phyloP scores from a whole-genome alignment of 441 rosid genomes.

The Hypseocharis bilobata region DNA sequence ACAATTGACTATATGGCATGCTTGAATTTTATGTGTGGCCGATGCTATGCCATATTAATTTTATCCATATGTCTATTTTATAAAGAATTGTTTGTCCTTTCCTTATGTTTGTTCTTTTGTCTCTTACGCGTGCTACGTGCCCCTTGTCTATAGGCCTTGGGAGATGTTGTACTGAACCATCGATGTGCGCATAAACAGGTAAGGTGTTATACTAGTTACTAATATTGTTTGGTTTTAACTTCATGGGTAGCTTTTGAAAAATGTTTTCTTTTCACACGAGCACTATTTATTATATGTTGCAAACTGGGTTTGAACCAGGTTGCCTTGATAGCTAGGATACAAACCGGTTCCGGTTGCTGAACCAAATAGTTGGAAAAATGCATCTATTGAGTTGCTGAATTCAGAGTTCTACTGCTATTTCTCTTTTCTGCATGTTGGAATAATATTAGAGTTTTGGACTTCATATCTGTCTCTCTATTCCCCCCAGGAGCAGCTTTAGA shows the following conservation, averaged over 20 bases:
- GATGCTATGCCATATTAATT: neutral
- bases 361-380: neutral
- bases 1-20: too few species aligned
- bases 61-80: neutral
- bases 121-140: constrained; percentile 2
- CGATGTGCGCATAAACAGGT: constrained; percentile 49
- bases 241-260: neutral
- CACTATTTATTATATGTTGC: neutral
- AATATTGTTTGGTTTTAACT: neutral
- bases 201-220: neutral
- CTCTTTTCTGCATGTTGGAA: neutral
- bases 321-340: neutral
- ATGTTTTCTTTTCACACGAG: neutral
- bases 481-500: neutral
- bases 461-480: neutral
- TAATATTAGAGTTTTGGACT: neutral
- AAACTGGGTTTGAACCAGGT: neutral
- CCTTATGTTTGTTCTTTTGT: neutral
- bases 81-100: constrained; percentile 6
- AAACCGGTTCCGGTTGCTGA: neutral
- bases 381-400: neutral
- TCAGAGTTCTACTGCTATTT: neutral
- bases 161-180: constrained; percentile 48
- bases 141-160: constrained; percentile 31
- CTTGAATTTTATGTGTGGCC: too few species aligned